phyloP scores from a whole-genome alignment of 192 early-diverging fungal genomes.

The Pilobolus umbonatus region DNA sequence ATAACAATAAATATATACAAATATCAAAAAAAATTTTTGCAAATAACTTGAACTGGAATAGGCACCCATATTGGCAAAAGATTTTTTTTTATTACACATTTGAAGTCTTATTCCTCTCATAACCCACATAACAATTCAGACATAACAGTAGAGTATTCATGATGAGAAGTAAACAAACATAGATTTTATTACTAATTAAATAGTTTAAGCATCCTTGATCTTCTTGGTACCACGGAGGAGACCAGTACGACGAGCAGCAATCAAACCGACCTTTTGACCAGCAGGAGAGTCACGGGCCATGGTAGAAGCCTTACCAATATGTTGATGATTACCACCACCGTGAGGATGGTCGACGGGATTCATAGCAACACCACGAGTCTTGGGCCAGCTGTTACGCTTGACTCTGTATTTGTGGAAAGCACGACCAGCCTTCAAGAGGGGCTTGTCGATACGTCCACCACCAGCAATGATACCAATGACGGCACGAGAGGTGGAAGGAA shows the following conservation, averaged over 20 bases:
- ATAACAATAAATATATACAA: too few species aligned
- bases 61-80: too few species aligned
- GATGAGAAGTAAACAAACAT: too few species aligned
- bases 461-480: conserved; percentile 97
- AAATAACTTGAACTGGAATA: too few species aligned
- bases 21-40: too few species aligned
- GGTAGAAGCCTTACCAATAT: conserved; percentile 98
- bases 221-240: conserved; percentile 99
- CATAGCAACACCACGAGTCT: conserved; percentile 99
- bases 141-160: too few species aligned
- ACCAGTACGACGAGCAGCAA: conserved; percentile 45
- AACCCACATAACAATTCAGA: too few species aligned
- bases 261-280: conserved; percentile 38
- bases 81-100: too few species aligned
- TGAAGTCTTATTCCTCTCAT: too few species aligned
- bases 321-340: conserved; percentile 99
- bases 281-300: conserved; percentile 84
- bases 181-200: conserved; percentile 1
- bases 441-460: conserved; percentile 99
- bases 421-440: conserved; percentile 98
- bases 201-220: conserved; percentile 57
- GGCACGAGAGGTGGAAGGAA: conserved; percentile 87
- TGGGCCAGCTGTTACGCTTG: conserved; percentile 99
- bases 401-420: conserved; percentile 98
- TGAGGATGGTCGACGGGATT: conserved; percentile 93